Conservation (phyloP, 169 alveolate species). For the Amoebophrya sp. region DNA sequence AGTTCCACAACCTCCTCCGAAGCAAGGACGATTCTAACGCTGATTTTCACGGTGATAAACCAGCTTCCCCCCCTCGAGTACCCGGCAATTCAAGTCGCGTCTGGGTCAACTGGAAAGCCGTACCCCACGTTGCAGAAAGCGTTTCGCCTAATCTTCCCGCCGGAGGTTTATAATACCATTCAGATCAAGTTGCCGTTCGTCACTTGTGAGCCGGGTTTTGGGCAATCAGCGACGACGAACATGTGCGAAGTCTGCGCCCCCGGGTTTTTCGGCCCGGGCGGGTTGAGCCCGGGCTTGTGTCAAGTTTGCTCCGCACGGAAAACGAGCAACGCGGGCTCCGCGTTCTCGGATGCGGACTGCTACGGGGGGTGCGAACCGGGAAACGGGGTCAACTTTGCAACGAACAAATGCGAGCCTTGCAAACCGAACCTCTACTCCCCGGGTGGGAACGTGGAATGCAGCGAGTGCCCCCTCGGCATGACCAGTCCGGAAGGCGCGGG, state of each 20-base stretch:
- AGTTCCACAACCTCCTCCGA: too few species aligned
- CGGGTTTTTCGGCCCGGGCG: not conserved
- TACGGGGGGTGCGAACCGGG: slow-evolving; percentile 14
- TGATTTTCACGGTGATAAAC: too few species aligned
- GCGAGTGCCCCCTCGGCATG: not conserved
- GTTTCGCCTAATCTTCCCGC: too few species aligned
- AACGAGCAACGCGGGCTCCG: not conserved
- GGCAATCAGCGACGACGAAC: not conserved
- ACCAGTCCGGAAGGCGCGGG: not conserved
- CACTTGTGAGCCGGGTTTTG: not conserved
- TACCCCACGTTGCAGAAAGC: too few species aligned
- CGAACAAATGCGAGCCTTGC: not conserved
- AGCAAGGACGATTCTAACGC: too few species aligned
- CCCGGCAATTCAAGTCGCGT: too few species aligned
- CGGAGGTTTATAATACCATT: too few species aligned
- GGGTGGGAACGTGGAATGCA: not conserved
- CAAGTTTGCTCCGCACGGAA: not conserved
- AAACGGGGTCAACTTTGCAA: not conserved
- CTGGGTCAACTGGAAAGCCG: too few species aligned
- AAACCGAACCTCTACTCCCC: not conserved
- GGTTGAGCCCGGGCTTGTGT: not conserved
- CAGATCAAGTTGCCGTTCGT: too few species aligned
- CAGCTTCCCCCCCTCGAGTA: too few species aligned
- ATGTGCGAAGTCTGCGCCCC: not conserved
- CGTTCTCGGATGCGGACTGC: not conserved